Conservation (phyloP, 164 flowering plant species). For the Stephania yunnanensis region DNA sequence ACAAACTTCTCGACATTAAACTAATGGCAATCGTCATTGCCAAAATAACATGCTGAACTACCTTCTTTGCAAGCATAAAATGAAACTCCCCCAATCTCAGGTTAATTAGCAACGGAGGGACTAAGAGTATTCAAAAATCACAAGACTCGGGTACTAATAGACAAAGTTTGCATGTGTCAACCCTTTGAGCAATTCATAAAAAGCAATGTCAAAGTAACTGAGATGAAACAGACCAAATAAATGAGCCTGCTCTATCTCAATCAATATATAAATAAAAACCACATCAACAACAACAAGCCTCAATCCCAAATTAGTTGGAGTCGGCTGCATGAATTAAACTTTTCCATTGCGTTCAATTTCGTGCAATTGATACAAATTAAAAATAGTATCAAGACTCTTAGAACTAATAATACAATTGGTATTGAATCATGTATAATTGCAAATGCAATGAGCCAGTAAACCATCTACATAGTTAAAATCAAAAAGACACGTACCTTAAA, state of each 20-base stretch:
- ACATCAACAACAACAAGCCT: neutral
- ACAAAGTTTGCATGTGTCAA: neutral
- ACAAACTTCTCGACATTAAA: neutral
- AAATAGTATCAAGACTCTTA: neutral
- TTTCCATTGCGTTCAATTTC: too few relatives aligned
- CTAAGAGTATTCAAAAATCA: neutral
- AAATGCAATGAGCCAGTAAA: neutral
- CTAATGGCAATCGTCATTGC: neutral
- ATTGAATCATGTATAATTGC: neutral
- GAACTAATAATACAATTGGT: neutral
- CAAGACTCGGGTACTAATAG: neutral
- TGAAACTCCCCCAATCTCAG: neutral
- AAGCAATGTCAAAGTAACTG: neutral
- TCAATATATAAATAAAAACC: neutral
- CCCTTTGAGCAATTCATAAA: neutral
- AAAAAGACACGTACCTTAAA: neutral
- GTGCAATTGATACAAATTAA: neutral
- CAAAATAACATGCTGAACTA: neutral
- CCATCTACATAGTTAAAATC: neutral
- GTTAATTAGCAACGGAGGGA: neutral
- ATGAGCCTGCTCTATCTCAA: neutral
- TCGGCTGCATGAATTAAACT: too few relatives aligned
- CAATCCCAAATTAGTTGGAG: too few relatives aligned
- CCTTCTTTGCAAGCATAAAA: neutral
- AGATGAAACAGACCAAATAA: neutral